phyloP scores from a whole-genome alignment of 225 moss, liverwort and hornwort species.

The Bryum argenteum region DNA sequence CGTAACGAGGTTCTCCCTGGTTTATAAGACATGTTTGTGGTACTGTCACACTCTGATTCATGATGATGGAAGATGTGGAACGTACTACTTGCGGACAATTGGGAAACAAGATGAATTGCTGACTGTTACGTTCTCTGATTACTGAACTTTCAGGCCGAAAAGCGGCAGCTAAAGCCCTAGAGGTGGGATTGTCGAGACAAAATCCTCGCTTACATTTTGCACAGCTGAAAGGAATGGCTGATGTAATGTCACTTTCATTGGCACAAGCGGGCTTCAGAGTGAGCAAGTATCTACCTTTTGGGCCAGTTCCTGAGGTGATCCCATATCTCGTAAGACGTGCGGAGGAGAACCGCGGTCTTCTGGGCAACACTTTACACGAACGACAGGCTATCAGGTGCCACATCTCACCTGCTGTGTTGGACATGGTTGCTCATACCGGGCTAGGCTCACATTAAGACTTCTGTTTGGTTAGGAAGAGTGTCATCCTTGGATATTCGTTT shows the following conservation, averaged over 20 bases:
- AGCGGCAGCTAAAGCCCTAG: constrained; percentile 63
- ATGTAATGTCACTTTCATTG: constrained; percentile 77
- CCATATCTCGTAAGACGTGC: constrained; percentile 89
- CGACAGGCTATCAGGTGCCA: constrained; percentile 66
- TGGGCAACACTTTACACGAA: constrained; percentile 67
- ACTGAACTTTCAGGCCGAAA: constrained; percentile 55
- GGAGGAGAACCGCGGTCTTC: constrained; percentile 87
- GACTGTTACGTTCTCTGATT: constrained; percentile 12
- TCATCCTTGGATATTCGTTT: neutral
- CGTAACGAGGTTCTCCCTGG: neutral
- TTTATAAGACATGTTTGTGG: neutral
- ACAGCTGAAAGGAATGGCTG: constrained; percentile 95
- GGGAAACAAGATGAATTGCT: constrained; percentile 1
- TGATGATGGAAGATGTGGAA: neutral
- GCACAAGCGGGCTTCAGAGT: constrained; percentile 81
- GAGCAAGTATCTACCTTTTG: constrained; percentile 87
- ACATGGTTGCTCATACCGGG: neutral
- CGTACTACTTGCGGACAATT: constrained; percentile 1
- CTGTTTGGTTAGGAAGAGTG: neutral
- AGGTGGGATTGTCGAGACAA: constrained; percentile 65
- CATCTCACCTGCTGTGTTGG: constrained; percentile 10
- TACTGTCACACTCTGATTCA: constrained; percentile 2
- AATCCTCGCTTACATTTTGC: constrained; percentile 80
- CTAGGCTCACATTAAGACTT: neutral
- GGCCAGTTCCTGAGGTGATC: constrained; percentile 75